phyloP scores from a whole-genome alignment of 805 yeast genomes.

The Cyberlindnera amylophila region DNA sequence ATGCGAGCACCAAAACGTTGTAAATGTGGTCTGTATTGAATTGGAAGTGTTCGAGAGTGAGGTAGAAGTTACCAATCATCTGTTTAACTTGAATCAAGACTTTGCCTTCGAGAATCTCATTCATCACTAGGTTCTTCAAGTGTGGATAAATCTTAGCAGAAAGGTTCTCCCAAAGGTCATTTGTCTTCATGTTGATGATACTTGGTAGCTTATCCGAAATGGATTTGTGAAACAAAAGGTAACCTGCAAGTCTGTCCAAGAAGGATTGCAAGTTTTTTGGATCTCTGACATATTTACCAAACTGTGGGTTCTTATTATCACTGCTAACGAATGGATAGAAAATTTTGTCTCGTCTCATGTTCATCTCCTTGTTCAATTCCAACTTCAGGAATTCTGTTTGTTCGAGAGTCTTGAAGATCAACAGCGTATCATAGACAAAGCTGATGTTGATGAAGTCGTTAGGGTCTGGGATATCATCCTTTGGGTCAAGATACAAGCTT shows the following conservation, averaged over 20 bases:
- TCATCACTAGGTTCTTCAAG: conserved; percentile 43
- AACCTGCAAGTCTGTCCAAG: conserved; percentile 64
- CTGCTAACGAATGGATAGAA: conserved; percentile 60
- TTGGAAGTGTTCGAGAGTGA: conserved; percentile 71
- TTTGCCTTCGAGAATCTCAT: conserved; percentile 37
- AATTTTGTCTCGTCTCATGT: conserved; percentile 64
- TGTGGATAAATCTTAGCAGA: conserved; percentile 56
- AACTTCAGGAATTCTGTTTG: conserved; percentile 56
- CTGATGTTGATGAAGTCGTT: conserved; percentile 49
- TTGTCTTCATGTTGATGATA: conserved; percentile 48
- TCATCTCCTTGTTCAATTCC: conserved; percentile 68
- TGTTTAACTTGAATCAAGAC: conserved; percentile 43
- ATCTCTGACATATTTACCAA: conserved; percentile 26
- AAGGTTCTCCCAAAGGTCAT: conserved; percentile 75
- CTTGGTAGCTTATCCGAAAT: conserved; percentile 62
- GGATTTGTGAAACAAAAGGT: conserved; percentile 70
- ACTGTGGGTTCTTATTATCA: conserved; percentile 31
- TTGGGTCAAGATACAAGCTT: conserved; percentile 39
- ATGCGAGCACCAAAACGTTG: conserved; percentile 53
- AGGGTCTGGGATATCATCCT: conserved; percentile 33
- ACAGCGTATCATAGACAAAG: conserved; percentile 77
- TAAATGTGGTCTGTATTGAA: conserved; percentile 59
- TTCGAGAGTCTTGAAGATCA: conserved; percentile 74
- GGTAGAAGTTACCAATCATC: conserved; percentile 63
- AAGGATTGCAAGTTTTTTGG: conserved; percentile 49